phyloP scores from a whole-genome alignment of 257 asterid species.

The Gentiana dahurica region DNA sequence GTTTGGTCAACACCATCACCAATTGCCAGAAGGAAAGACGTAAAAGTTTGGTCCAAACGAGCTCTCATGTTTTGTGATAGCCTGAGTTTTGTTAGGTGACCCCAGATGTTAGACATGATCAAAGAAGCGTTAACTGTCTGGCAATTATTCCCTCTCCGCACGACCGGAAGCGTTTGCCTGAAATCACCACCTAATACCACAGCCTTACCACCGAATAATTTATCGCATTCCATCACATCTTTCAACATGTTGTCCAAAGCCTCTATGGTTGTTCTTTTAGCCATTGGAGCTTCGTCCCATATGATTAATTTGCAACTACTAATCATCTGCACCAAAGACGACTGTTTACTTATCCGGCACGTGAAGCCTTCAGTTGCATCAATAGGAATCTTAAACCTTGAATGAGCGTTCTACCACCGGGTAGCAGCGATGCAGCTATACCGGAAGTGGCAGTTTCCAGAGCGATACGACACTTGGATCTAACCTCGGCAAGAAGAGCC shows the following conservation, averaged over 20 bases:
- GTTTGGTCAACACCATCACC: background rate
- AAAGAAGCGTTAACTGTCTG: background rate
- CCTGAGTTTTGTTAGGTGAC: background rate
- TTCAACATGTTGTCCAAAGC: background rate
- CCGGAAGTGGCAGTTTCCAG: background rate
- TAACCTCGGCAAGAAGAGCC: background rate
- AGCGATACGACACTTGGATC: background rate
- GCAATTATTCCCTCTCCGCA: background rate
- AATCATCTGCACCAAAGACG: background rate
- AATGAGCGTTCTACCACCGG: background rate
- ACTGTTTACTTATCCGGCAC: background rate
- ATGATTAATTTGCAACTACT: background rate
- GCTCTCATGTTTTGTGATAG: background rate
- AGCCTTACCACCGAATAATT: background rate
- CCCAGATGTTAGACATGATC: background rate
- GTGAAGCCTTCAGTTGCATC: too few species aligned
- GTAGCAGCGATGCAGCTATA: background rate
- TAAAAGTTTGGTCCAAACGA: background rate
- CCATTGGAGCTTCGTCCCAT: slow-evolving; percentile 9
- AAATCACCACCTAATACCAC: too few species aligned
- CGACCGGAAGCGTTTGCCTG: background rate
- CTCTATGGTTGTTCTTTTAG: background rate
- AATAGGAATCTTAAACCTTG: too few species aligned
- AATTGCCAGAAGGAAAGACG: background rate
- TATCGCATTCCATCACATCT: background rate